Conservation (phyloP, 208 protist genomes). For the Wallacemonas sp. region DNA sequence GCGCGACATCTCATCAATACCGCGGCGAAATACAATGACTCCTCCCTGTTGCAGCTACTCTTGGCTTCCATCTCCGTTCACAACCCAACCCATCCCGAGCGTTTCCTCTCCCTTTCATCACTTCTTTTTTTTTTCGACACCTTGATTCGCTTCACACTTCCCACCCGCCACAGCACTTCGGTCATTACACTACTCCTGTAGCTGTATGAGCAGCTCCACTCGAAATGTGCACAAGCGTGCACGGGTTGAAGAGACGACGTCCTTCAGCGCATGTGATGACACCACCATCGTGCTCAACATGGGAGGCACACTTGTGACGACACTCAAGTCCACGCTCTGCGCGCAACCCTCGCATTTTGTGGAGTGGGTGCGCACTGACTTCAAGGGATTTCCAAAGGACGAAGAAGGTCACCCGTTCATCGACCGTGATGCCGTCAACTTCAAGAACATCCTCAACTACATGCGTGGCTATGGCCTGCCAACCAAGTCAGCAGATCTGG, state of each 20-base stretch:
- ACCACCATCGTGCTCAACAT: slow-evolving; percentile 68
- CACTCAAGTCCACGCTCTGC: slow-evolving; percentile 69
- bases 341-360: slow-evolving; percentile 56
- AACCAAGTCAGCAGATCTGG: slow-evolving; percentile 53
- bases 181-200: too few species aligned
- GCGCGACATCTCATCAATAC: too few species aligned
- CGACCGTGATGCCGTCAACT: slow-evolving; percentile 80
- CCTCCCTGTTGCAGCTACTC: too few species aligned
- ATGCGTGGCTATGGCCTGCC: slow-evolving; percentile 84
- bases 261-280: slow-evolving; percentile 2
- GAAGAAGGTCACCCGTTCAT: slow-evolving; percentile 73
- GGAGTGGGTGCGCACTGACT: slow-evolving; percentile 68
- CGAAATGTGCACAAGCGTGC: slow-evolving; percentile 11
- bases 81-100: too few species aligned
- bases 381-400: slow-evolving; percentile 73
- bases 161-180: too few species aligned
- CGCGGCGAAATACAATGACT: too few species aligned
- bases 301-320: slow-evolving; percentile 67
- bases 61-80: too few species aligned
- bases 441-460: slow-evolving; percentile 82
- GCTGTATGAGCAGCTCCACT: background rate
- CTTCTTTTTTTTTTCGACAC: slow-evolving; percentile 24
- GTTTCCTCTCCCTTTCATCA: slow-evolving; percentile 11
- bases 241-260: slow-evolving; percentile 20
- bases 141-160: background rate